Conservation (phyloP, 2,329 filamentous ascomycete genomes). For the Cryphonectria parasitica region DNA sequence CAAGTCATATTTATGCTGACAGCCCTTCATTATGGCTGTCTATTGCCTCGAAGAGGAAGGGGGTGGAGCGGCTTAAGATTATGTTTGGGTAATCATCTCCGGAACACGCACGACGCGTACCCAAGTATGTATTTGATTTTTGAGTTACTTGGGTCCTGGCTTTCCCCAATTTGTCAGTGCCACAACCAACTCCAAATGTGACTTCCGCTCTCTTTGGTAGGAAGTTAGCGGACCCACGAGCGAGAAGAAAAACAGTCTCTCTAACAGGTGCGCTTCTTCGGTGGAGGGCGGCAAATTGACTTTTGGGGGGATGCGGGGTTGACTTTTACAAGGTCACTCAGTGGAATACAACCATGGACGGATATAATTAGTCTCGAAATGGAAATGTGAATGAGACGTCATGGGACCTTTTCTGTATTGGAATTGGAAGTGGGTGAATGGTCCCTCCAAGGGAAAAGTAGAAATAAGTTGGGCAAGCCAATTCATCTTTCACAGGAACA, state of each 20-base stretch:
- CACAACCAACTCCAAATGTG: not conserved
- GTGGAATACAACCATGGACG: not conserved
- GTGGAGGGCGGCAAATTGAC: not conserved
- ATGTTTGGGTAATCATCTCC: not conserved
- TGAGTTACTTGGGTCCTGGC: not conserved
- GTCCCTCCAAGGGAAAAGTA: not conserved
- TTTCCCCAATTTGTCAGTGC: not conserved
- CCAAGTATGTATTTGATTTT: not conserved
- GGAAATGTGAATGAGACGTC: not conserved
- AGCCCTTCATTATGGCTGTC: not conserved
- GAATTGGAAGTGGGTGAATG: not conserved
- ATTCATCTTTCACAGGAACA: not conserved
- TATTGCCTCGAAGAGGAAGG: not conserved
- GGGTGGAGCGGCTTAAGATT: not conserved
- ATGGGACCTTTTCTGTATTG: not conserved
- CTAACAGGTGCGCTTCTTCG: slow-evolving; percentile 11
- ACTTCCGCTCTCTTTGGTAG: not conserved
- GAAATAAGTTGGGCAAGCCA: not conserved
- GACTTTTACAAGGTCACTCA: not conserved
- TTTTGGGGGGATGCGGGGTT: slow-evolving; percentile 4
- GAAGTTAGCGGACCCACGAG: not conserved
- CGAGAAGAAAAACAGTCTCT: not conserved
- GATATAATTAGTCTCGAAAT: not conserved
- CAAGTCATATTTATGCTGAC: not conserved
- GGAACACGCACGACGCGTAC: not conserved